Evolutionary conservation across 1,284 basidiomycete genomes (phyloP).

Genomic region (Butyriboletus appendiculatus): DNA sequence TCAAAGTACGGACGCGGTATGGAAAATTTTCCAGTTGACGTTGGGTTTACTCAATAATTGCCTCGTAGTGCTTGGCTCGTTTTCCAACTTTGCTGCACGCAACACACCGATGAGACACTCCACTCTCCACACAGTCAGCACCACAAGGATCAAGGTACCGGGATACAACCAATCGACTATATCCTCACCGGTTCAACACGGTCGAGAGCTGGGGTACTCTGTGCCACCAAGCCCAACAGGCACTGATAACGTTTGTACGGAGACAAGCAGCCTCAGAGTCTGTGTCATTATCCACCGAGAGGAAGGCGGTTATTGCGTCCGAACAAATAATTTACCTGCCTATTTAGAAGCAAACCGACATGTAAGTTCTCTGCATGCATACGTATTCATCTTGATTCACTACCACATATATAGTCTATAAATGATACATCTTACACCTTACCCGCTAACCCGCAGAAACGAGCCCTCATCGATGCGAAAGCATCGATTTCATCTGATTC

Average conservation of each 20-base stretch:
- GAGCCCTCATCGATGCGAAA: slow-evolving; percentile 70
- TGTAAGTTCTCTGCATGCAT: slow-evolving; percentile 38
- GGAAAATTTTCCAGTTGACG: slow-evolving; percentile 10
- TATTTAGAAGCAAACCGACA: slow-evolving; percentile 86
- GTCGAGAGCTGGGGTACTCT: slow-evolving; percentile 29
- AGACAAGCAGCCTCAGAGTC: slow-evolving; percentile 54
- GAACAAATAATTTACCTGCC: slow-evolving; percentile 82
- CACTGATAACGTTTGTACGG: slow-evolving; percentile 38
- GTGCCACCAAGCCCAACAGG: slow-evolving; percentile 47
- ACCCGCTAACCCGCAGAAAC: slow-evolving; percentile 60
- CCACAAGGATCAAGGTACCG: slow-evolving; percentile 15
- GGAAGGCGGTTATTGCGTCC: slow-evolving; percentile 61
- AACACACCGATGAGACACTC: slow-evolving; percentile 58
- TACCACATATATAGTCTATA: slow-evolving; percentile 45
- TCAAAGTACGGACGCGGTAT: slow-evolving; percentile 58
- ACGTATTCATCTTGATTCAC: slow-evolving; percentile 2
- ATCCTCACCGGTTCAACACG: slow-evolving; percentile 27
- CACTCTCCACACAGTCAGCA: slow-evolving; percentile 41
- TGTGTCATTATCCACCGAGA: slow-evolving; percentile 61
- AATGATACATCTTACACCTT: slow-evolving; percentile 51
- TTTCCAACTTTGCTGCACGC: slow-evolving; percentile 15
- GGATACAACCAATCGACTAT: slow-evolving; percentile 3
- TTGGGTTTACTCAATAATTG: not conserved
- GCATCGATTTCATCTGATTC: slow-evolving; percentile 88
- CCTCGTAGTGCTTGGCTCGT: slow-evolving; percentile 22